Evolutionary conservation across 176 grass and related monocot species (phyloP), one percentile per base, ranked within the genome.

Genomic region (Musa schizocarpa): DNA sequence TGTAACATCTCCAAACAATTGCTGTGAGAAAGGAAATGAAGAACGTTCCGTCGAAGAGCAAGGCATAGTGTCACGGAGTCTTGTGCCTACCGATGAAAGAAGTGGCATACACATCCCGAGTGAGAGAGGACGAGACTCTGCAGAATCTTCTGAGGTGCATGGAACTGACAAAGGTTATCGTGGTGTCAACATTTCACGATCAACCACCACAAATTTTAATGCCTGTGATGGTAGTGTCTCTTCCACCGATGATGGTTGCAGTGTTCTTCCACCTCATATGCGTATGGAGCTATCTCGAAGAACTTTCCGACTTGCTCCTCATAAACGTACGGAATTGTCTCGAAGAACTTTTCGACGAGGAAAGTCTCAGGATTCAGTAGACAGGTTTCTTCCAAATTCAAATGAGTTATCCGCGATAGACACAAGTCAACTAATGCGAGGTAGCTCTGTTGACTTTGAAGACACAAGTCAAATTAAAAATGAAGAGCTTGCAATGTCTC

Each of bases 401-500:
- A 55, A 54, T 29, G 53, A 74, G 2, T 24, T 26, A 43, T 1
- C 54, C 17, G 8, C 27, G 2, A 80, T 81, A 62, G 23, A 50
- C 11, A 80, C 65, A 55, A 27, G 62, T 55, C 65, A 65, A n/a
- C 69, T 23, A 34, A 63, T 24, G 25, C 76, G 75, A 43, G 34
- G 5, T 43, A 43, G 4, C 34, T 43, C 34, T 43, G 34, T 43
- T 43, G 34, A 43, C 34, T 43, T 43, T 6, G 34, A 43, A 6
- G 34, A 6, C n/a, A n/a, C n/a, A n/a, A n/a, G n/a, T n/a, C n/a
- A n/a, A n/a, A n/a, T n/a, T n/a, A n/a, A 43, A 43, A 43, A 43
- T 43, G 34, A 43, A 6, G 34, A 43, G 4, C 34, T 43, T 6
- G 34, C 0, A 5, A 6, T 43, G 34, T 9, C 20, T 52, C 50